These are phyloP conservation scores for Hydnomerulius pinastri DNA, from an alignment of 768 basidiomycete genomes.

Conservation along the genomic window DNA sequence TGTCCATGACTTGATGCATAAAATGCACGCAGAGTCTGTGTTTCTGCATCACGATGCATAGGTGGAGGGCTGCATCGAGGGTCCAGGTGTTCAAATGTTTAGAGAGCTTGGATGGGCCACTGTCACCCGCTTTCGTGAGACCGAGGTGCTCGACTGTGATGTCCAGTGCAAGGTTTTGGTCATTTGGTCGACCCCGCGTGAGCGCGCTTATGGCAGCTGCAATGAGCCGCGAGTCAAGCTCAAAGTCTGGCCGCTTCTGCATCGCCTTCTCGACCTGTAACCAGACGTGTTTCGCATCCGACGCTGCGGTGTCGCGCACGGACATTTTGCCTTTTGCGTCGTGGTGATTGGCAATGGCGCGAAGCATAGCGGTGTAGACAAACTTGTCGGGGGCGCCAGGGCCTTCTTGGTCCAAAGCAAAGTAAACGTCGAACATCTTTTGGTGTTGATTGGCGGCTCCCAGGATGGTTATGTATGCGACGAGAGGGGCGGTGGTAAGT, in stretches of 20 bases:
- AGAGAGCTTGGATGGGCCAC: conserved; percentile 36
- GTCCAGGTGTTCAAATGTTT: conserved; percentile 48
- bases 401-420: conserved; percentile 64
- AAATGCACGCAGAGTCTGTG: conserved; percentile 54
- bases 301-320: conserved; percentile 45
- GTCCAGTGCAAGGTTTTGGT: conserved; percentile 67
- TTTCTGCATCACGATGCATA: conserved; percentile 54
- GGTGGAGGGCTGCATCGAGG: conserved; percentile 53
- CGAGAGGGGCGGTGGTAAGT: conserved; percentile 47
- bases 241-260: conserved; percentile 45
- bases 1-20: conserved; percentile 57
- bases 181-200: conserved; percentile 52
- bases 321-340: conserved; percentile 21
- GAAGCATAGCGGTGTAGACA: conserved; percentile 69
- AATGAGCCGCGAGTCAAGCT: conserved; percentile 56
- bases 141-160: conserved; percentile 66
- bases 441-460: conserved; percentile 60
- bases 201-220: conserved; percentile 56
- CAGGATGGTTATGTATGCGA: conserved; percentile 67
- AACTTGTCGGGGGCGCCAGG: conserved; percentile 59
- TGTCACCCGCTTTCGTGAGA: conserved; percentile 49
- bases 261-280: conserved; percentile 56
- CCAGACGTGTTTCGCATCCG: conserved; percentile 76
- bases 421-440: conserved; percentile 75
- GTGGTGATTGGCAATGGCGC: conserved; percentile 38